phyloP scores from a whole-genome alignment of 106 monocot genomes.

The Phalaenopsis equestris region DNA sequence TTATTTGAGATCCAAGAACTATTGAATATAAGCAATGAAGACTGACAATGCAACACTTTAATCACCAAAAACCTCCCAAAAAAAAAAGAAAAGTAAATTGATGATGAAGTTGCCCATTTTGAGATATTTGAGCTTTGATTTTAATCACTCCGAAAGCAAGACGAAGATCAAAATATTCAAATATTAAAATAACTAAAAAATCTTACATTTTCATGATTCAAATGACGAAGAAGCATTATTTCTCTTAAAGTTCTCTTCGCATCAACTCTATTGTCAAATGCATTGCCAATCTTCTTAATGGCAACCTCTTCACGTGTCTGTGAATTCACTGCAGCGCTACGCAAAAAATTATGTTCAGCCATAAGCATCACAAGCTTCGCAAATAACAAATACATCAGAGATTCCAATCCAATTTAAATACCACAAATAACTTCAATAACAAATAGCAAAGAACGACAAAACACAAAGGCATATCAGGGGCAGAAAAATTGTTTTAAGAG shows the following conservation, averaged over 20 bases:
- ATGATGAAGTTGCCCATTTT: neutral
- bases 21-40: neutral
- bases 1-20: neutral
- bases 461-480: neutral
- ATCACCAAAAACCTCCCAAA: neutral
- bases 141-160: neutral
- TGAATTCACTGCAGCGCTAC: slow-evolving; percentile 67
- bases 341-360: slow-evolving; percentile 7
- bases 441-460: neutral
- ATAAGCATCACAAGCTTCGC: neutral
- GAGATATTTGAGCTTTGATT: neutral
- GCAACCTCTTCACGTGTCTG: slow-evolving; percentile 68
- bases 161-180: neutral
- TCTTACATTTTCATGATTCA: slow-evolving; percentile 54
- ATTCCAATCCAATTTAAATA: neutral
- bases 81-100: neutral
- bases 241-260: slow-evolving; percentile 73
- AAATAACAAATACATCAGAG: neutral
- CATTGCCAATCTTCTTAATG: slow-evolving; percentile 72
- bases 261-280: slow-evolving; percentile 69
- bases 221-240: slow-evolving; percentile 68
- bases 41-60: neutral
- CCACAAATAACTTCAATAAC: neutral
- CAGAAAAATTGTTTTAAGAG: neutral
- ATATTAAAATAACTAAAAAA: neutral